Evolutionary conservation across 805 yeast genomes (phyloP).

Genomic region (Schwanniomyces yamadae): DNA sequence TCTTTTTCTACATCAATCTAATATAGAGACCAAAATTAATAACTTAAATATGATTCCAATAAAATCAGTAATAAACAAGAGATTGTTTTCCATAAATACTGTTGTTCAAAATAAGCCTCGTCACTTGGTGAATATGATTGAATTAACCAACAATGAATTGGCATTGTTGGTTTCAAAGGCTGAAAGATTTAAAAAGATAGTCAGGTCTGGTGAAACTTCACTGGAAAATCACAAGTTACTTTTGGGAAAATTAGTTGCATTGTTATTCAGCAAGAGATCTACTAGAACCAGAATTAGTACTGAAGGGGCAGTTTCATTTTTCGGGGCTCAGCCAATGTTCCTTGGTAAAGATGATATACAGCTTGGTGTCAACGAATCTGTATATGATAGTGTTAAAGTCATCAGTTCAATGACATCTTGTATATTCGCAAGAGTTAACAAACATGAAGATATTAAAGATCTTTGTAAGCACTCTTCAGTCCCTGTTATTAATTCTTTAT

Average conservation of each 20-base stretch:
- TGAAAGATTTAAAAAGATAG: slow-evolving; percentile 57
- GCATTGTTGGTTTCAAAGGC: slow-evolving; percentile 72
- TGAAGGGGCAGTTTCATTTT: slow-evolving; percentile 90
- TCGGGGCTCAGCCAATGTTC: slow-evolving; percentile 96
- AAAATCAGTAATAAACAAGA: slow-evolving; percentile 10
- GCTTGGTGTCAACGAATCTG: slow-evolving; percentile 89
- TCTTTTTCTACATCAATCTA: slow-evolving; percentile 3
- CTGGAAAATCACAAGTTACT: slow-evolving; percentile 49
- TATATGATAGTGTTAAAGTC: slow-evolving; percentile 85
- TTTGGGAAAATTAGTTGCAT: slow-evolving; percentile 77
- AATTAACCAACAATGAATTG: slow-evolving; percentile 72
- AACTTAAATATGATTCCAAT: slow-evolving; percentile 7
- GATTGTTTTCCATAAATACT: slow-evolving; percentile 9
- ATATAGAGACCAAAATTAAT: too few species aligned
- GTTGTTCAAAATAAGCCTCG: slow-evolving; percentile 38
- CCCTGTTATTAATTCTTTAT: slow-evolving; percentile 90
- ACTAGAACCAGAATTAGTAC: slow-evolving; percentile 93
- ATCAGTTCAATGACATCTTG: slow-evolving; percentile 96
- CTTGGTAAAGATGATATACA: slow-evolving; percentile 96
- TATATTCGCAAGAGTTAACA: slow-evolving; percentile 91
- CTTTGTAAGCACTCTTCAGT: slow-evolving; percentile 77
- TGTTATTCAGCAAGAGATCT: slow-evolving; percentile 86
- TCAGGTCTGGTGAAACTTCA: slow-evolving; percentile 51
- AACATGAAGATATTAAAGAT: slow-evolving; percentile 77
- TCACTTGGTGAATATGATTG: slow-evolving; percentile 81